Base-by-base conservation (phyloP, 345 rosid genomes). In the Populus nigra region DNA sequence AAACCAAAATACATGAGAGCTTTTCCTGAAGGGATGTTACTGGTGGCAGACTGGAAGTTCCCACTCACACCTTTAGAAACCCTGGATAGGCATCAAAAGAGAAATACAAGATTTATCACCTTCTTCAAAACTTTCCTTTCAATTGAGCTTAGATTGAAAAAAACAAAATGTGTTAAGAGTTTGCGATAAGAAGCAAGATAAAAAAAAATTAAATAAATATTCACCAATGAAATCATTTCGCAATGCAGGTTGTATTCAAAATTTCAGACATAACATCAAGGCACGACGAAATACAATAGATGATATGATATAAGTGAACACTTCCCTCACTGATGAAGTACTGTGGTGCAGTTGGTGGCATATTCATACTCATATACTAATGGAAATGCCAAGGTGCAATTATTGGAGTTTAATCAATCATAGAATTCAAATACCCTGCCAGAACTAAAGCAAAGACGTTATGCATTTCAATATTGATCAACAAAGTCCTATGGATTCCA, bases 11-110 rank as follows among this genome's bases (percentile, higher is more conserved):
- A 93, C 94, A 96, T 79, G 3, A 93, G 89, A 2, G 98, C 81
- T 86, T 91, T 96, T 78, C 98, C 99, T 12, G 97, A 96, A 70
- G 98, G 97, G 67, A 96, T 88, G 82, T 77, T 88, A 65, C 96
- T 96, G 22, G 97, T 91, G 73, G 98, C 97, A 61, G 98, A 91
- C 79, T 91, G 94, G 36, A 96, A 70, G 83, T 76, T 93, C 66
- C 94, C 97, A 10, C 94, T 91, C 67, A 93, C 97, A 61, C 99
- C 99, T 82, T 93, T 90, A 47, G 98, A 91, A 80, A 93, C 97
- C 73, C 99, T 93, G 90, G 38, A 66, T 23, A 73, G 15, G 57
- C 57, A 27, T 33, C 45, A 39, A 16, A 57, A n/a, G 22, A 11
- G 61, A 57, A 27, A 68, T 17, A 39, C 69, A 69, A 41, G 45